phyloP scores from a whole-genome alignment of 2,329 filamentous ascomycete species.

The Cladobotryum protrusum region DNA sequence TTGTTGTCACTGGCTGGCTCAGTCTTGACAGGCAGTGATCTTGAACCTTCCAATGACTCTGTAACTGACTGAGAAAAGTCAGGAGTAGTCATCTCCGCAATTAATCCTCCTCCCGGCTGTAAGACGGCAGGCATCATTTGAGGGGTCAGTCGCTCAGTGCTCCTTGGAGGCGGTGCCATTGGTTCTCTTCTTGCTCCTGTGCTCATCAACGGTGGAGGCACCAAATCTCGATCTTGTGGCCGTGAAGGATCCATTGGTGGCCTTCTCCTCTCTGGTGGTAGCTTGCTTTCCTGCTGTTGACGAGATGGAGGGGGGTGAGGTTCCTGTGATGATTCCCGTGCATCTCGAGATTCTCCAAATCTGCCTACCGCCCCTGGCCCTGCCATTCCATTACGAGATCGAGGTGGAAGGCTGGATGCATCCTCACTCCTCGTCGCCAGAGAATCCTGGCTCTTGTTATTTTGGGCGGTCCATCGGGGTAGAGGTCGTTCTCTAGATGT shows the following conservation, averaged over 20 bases:
- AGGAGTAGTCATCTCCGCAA: conserved; percentile 28
- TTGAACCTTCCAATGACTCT: conserved; percentile 8
- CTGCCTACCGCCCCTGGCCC: conserved; percentile 34
- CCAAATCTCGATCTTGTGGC: conserved; percentile 48
- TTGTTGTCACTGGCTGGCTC: conserved; percentile 1
- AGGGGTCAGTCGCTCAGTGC: conserved; percentile 42
- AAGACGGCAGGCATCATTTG: conserved; percentile 30
- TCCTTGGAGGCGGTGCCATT: conserved; percentile 44
- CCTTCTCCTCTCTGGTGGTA: conserved; percentile 56
- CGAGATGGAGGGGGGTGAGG: conserved; percentile 7
- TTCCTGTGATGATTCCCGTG: conserved; percentile 14
- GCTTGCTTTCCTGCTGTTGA: conserved; percentile 33
- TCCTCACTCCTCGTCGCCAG: conserved; percentile 47
- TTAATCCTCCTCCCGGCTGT: conserved; percentile 18
- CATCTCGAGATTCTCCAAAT: conserved; percentile 23
- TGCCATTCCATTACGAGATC: conserved; percentile 46
- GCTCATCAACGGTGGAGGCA: conserved; percentile 53
- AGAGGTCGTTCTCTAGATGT: conserved; percentile 32
- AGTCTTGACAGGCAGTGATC: not conserved
- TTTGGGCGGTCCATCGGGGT: conserved; percentile 41
- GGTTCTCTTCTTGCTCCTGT: conserved; percentile 40
- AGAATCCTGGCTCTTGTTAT: conserved; percentile 54
- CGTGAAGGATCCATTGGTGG: conserved; percentile 59
- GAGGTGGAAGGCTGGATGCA: conserved; percentile 41
- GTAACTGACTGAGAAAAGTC: conserved; percentile 15